Conservation (phyloP, 495 filamentous ascomycete genomes). For the Darksidea phi region DNA sequence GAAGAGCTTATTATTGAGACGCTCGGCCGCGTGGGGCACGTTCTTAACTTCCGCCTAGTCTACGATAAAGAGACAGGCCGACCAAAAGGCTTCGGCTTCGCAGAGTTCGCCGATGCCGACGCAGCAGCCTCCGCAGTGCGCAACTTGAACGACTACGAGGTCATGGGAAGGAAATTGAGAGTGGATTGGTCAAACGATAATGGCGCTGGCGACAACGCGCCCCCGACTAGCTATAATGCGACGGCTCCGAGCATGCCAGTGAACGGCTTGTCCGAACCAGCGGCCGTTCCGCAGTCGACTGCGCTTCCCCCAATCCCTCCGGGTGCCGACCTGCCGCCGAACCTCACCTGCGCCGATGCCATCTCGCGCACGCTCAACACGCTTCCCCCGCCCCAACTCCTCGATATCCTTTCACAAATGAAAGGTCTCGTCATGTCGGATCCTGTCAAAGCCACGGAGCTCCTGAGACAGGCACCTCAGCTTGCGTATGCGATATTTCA, state of each 20-base stretch:
- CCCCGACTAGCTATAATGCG: constrained; percentile 48
- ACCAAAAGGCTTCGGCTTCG: constrained; percentile 95
- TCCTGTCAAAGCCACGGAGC: constrained; percentile 78
- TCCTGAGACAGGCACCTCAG: constrained; percentile 86
- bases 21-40: constrained; percentile 80
- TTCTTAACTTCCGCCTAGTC: constrained; percentile 89
- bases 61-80: constrained; percentile 94
- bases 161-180: constrained; percentile 90
- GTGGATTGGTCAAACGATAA: constrained; percentile 95
- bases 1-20: constrained; percentile 94
- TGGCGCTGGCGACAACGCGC: constrained; percentile 66
- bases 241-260: constrained; percentile 31
- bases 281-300: constrained; percentile 29
- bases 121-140: constrained; percentile 91
- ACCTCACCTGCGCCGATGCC: constrained; percentile 79
- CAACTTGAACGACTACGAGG: constrained; percentile 93
- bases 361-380: constrained; percentile 86
- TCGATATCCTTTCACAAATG: constrained; percentile 94
- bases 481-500: constrained; percentile 96
- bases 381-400: constrained; percentile 81
- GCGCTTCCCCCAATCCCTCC: constrained; percentile 76
- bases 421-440: constrained; percentile 79
- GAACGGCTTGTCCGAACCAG: constrained; percentile 44
- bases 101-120: constrained; percentile 86
- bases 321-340: constrained; percentile 76